Conservation (phyloP, 2,329 filamentous ascomycete genomes). For the Pyrenochaeta sp. region DNA sequence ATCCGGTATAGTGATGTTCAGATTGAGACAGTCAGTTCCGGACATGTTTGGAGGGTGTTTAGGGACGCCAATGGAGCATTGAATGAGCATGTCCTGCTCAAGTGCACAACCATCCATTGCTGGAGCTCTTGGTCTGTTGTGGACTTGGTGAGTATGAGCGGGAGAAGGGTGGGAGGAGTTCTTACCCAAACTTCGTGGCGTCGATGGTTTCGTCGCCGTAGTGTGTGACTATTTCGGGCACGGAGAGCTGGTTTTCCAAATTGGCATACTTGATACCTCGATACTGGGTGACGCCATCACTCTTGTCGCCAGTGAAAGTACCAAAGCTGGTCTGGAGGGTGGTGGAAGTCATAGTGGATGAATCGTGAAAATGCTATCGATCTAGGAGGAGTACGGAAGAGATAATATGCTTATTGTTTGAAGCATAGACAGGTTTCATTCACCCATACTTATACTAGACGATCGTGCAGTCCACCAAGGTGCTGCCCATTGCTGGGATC, state of each 20-base stretch:
- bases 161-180: not conserved
- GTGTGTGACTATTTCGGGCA: conserved; percentile 33
- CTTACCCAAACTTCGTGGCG: conserved; percentile 42
- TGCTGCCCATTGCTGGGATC: no score
- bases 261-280: conserved; percentile 26
- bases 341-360: no score
- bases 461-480: no score
- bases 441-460: no score
- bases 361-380: no score
- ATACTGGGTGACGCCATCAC: no score
- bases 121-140: conserved; percentile 23
- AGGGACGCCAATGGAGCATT: conserved; percentile 22
- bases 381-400: no score
- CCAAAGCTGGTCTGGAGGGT: no score
- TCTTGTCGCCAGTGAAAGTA: no score
- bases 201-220: conserved; percentile 28
- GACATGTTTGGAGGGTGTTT: conserved; percentile 44
- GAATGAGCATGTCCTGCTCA: conserved; percentile 31
- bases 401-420: no score
- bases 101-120: conserved; percentile 23
- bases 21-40: conserved; percentile 59
- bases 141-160: not conserved
- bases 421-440: no score
- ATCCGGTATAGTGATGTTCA: conserved; percentile 59
- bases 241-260: conserved; percentile 40